Evolutionary conservation across 1,139 yeast species (phyloP).

Genomic region (Meyerozyma guilliermondii): DNA sequence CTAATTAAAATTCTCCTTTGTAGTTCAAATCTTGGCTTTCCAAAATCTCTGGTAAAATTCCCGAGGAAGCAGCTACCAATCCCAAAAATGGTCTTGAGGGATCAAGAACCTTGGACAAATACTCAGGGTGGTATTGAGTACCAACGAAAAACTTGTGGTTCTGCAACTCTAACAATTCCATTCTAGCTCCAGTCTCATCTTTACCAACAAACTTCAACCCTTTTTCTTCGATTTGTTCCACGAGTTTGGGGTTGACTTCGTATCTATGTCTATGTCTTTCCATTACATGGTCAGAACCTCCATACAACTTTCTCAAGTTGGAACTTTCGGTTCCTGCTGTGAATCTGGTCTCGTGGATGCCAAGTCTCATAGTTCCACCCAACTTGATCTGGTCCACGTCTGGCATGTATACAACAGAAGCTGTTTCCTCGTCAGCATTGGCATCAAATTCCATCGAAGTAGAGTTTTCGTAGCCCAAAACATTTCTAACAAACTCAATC

Average conservation of each 20-base stretch:
- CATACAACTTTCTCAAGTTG: constrained; percentile 74
- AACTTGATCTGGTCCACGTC: constrained; percentile 92
- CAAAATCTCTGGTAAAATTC: constrained; percentile 63
- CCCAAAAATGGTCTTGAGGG: constrained; percentile 98
- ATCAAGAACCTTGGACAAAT: constrained; percentile 89
- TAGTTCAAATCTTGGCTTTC: constrained; percentile 38
- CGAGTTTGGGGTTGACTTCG: constrained; percentile 86
- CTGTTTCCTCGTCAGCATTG: constrained; percentile 53
- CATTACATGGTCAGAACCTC: constrained; percentile 59
- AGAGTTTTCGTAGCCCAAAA: constrained; percentile 63
- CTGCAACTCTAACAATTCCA: constrained; percentile 85
- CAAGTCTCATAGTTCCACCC: constrained; percentile 99
- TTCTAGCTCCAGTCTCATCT: constrained; percentile 84
- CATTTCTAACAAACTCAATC: constrained; percentile 84
- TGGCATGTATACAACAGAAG: constrained; percentile 95
- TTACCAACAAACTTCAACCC: constrained; percentile 91
- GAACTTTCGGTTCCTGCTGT: constrained; percentile 66
- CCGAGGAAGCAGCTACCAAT: constrained; percentile 87
- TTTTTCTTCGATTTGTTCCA: constrained; percentile 60
- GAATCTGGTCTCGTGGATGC: constrained; percentile 86
- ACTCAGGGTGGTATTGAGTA: constrained; percentile 98
- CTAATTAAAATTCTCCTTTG: constrained; percentile 39
- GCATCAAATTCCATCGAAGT: constrained; percentile 85
- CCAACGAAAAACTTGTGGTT: constrained; percentile 89
- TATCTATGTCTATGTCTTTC: constrained; percentile 99